phyloP scores from a whole-genome alignment of 371 early-diverging fungal species.

The Dichotomocladium elegans region DNA sequence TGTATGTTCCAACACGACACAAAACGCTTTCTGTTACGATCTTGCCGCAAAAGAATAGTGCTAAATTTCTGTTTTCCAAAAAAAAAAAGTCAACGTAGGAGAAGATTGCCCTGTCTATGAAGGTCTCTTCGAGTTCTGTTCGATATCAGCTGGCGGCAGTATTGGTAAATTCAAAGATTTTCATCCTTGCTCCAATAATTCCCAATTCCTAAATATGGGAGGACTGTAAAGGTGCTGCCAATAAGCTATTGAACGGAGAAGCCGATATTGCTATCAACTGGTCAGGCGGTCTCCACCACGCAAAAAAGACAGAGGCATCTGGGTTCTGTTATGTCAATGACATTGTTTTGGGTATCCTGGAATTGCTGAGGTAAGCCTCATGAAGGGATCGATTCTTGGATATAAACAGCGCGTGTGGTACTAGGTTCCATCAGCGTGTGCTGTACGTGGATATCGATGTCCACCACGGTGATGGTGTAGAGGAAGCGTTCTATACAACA shows the following conservation, averaged over 20 bases:
- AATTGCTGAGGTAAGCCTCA: constrained; percentile 72
- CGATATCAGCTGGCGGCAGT: constrained; percentile 92
- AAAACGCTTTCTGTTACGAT: background rate
- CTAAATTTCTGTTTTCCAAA: constrained; percentile 5
- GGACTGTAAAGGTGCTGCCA: constrained; percentile 81
- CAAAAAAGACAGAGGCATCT: constrained; percentile 89
- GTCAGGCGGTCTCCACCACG: constrained; percentile 98
- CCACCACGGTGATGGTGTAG: constrained; percentile 98
- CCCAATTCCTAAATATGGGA: too few relatives aligned
- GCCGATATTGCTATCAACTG: constrained; percentile 96
- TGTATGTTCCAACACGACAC: too few relatives aligned
- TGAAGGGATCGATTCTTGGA: too few relatives aligned
- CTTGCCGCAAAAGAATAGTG: background rate
- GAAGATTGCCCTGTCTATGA: constrained; percentile 99
- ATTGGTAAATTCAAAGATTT: constrained; percentile 77
- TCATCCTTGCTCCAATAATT: too few relatives aligned
- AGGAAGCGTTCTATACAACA: constrained; percentile 96
- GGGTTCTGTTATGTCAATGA: constrained; percentile 99
- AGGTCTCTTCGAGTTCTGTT: constrained; percentile 95
- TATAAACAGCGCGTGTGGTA: too few relatives aligned
- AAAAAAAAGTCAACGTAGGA: constrained; percentile 89
- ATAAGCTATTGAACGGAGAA: constrained; percentile 79
- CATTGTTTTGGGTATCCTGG: constrained; percentile 91
- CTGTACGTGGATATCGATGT: constrained; percentile 97
- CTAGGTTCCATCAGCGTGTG: constrained; percentile 78